Evolutionary conservation across 129 eudicot species (phyloP), one percentile per base, ranked within the genome.

Genomic region (Pittosporum tobira): DNA sequence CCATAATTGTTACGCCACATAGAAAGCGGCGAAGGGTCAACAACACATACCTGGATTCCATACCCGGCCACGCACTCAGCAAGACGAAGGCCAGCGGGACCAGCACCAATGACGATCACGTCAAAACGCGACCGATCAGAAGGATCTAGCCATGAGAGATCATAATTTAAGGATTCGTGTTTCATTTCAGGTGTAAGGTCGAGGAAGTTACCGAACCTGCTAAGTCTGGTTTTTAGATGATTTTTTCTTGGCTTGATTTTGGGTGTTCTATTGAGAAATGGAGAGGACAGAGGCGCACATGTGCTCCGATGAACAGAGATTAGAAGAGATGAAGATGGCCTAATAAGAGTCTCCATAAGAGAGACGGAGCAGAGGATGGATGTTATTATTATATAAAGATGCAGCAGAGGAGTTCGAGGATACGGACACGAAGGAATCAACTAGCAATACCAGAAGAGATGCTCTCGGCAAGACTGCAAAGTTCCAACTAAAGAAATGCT

Each of bases 1-100:
- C 95, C 95, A 47, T 87, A 87, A 43, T 87, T 82, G 51, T 87
- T 87, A 2, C 88, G 93, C 95, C 95, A 87, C 80, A 80, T 61
- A 24, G 83, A 71, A 56, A 79, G 81, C 1, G 93, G 88, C 9
- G 76, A 80, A 42, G 95, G 91, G 69, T 87, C 95, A 18, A 87
- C 60, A 60, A 84, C 77, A 38, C 95, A 87, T 0, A 87, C 95
- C 64, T 70, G 64, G 29, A 87, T 65, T 50, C 88, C 94, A 21
- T 61, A 46, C n/a, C 50, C 49, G 10, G 96, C 69, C 0, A 83
- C 77, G 27, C 69, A 75, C 61, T 80, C 84, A 0, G 88, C 83
- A 1, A 83, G 62, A 48, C 96, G 77, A 56, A 87, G 85, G 48
- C 96, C 96, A 36, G 96, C 96, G 1, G 96, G 94, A 12, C 96